Conservation (phyloP, 306 rosid genomes). For the Arachis stenosperma region DNA sequence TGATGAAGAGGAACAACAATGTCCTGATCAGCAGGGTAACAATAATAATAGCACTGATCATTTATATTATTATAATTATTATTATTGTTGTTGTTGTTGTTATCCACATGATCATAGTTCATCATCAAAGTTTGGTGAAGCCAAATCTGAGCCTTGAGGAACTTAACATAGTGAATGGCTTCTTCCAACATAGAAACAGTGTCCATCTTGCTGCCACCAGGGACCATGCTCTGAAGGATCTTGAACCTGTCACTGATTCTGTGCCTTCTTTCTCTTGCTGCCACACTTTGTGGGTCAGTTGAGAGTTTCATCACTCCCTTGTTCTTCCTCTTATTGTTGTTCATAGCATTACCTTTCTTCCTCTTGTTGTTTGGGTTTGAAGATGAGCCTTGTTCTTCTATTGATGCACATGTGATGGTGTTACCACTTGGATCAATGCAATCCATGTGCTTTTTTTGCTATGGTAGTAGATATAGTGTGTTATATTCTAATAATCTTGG, state of each 20-base stretch:
- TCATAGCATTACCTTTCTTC: neutral
- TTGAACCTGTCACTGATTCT: slow-evolving; percentile 89
- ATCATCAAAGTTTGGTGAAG: slow-evolving; percentile 83
- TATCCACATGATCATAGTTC: slow-evolving; percentile 38
- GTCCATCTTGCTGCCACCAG: slow-evolving; percentile 91
- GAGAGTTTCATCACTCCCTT: slow-evolving; percentile 69
- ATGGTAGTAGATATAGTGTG: neutral
- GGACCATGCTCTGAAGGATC: slow-evolving; percentile 87
- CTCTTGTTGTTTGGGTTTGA: neutral
- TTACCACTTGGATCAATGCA: neutral
- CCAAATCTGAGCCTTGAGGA: slow-evolving; percentile 79
- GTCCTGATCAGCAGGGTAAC: neutral
- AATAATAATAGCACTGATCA: neutral
- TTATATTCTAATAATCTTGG: neutral
- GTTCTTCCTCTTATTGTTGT: slow-evolving; percentile 39
- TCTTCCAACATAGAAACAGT: slow-evolving; percentile 90
- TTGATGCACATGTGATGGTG: neutral
- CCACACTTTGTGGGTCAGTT: slow-evolving; percentile 93
- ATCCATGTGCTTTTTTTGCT: neutral
- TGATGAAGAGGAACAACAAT: neutral
- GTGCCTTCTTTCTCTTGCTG: slow-evolving; percentile 88
- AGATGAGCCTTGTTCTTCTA: neutral
- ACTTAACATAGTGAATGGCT: slow-evolving; percentile 84
- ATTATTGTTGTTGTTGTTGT: neutral
- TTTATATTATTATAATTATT: too few relatives aligned